phyloP scores from a whole-genome alignment of 2,329 filamentous ascomycete species.

The Trichoderma oligosporum region DNA sequence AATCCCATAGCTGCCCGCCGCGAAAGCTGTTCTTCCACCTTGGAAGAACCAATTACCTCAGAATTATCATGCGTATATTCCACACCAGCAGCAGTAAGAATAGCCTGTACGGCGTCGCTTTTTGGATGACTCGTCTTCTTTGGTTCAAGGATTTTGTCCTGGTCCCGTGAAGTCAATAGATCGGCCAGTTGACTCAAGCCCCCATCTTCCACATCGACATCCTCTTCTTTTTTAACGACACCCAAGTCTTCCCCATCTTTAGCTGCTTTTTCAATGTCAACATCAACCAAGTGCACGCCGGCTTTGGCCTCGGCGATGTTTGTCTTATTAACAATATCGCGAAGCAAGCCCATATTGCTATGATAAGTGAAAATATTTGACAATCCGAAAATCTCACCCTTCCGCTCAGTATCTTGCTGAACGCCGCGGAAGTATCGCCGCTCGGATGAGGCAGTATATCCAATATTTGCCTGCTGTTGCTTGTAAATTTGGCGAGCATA shows the following conservation, averaged over 20 bases:
- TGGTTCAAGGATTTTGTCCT: slow-evolving; percentile 35
- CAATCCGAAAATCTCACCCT: slow-evolving; percentile 92
- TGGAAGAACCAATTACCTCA: slow-evolving; percentile 89
- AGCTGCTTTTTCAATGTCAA: slow-evolving; percentile 63
- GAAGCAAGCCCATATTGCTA: slow-evolving; percentile 71
- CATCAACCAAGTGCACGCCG: slow-evolving; percentile 73
- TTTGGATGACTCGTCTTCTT: slow-evolving; percentile 40
- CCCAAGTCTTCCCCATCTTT: slow-evolving; percentile 48
- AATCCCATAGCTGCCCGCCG: slow-evolving; percentile 65
- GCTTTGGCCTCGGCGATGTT: slow-evolving; percentile 92
- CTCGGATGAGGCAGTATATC: slow-evolving; percentile 87
- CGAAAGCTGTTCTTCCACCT: slow-evolving; percentile 81
- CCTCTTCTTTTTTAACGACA: slow-evolving; percentile 45
- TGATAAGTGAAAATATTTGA: slow-evolving; percentile 82
- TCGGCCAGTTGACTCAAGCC: slow-evolving; percentile 70
- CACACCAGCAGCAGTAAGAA: slow-evolving; percentile 81
- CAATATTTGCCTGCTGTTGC: slow-evolving; percentile 97
- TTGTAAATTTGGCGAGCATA: slow-evolving; percentile 98
- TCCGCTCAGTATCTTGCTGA: slow-evolving; percentile 74
- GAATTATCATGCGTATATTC: slow-evolving; percentile 96
- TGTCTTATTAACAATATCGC: slow-evolving; percentile 98
- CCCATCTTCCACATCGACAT: slow-evolving; percentile 55
- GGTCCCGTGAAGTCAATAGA: slow-evolving; percentile 46
- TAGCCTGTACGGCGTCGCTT: slow-evolving; percentile 80
- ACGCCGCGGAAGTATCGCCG: slow-evolving; percentile 94